Base-by-base conservation (phyloP, 2,329 filamentous ascomycete genomes). In the Microcyclosporella mali region DNA sequence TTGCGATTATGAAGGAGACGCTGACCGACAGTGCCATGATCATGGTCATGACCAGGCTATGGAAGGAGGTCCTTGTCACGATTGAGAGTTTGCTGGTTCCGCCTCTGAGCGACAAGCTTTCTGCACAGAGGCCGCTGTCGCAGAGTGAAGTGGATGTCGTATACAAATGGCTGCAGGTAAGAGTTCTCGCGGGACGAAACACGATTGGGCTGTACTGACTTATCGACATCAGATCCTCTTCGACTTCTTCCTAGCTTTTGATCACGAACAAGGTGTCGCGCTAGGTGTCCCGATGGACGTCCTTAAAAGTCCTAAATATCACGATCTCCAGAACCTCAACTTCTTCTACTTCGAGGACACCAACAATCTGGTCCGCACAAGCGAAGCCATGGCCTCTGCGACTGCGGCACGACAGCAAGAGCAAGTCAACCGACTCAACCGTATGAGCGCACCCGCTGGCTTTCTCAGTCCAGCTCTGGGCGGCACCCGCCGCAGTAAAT, bases 301-400 rank as follows among this genome's bases (percentile, higher is more conserved):
- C 25, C 77, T 98, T 61, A 95, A 94, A 68, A 94, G 88, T 53
- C 87, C 90, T 61, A 98, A 98, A 75, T 98, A 95, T 73, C 89
- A 95, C 71, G 92, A 98, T 66, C 79, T 98, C 41, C 87, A 92
- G 53, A 90, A 88, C 49, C 78, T 98, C 50, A 94, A 95, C 70
- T 98, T 97, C 75, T 98, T 97, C 74, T 98, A 98, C 71, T 94
- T 92, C 61, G 89, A 97, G 59, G 78, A 84, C 25, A 94, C 88
- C 1, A 86, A 94, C 48, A 89, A 85, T 56, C 77, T 98, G 10
- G 88, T 97, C 56, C 84, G 90, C 38, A 94, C 88, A n/a, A 95
- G 88, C 2, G 92, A 98, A 66, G 80, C 87, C 43, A 98, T 98
- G 85, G 90, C 89, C 3, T 83, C 86, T 2, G 88, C 88, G 31